Conservation (phyloP, 129 eudicot genomes). For the Lactuca sativa region DNA sequence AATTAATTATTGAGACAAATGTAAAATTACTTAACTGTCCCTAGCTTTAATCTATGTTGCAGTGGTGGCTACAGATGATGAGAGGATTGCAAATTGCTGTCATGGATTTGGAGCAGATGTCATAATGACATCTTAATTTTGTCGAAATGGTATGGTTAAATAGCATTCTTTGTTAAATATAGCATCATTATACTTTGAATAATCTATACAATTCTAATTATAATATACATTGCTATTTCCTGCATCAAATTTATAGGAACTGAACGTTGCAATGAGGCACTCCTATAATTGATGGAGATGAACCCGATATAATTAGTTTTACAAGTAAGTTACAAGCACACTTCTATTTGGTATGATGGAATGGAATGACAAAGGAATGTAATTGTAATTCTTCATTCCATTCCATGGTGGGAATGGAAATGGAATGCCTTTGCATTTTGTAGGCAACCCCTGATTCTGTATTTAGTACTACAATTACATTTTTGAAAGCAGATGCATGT, state of each 20-base stretch:
- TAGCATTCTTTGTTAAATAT: no score
- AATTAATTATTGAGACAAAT: no score
- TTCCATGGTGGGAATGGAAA: neutral
- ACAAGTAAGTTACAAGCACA: conserved; percentile 42
- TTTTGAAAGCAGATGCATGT: conserved; percentile 76
- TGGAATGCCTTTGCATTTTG: neutral
- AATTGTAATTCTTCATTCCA: conserved; percentile 14
- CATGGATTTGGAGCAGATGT: conserved; percentile 92
- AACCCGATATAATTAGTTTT: conserved; percentile 78
- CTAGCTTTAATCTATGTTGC: neutral
- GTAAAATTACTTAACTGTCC: neutral
- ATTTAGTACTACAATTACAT: conserved; percentile 84
- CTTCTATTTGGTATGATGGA: neutral
- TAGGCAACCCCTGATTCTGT: conserved; percentile 86
- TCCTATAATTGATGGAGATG: conserved; percentile 48
- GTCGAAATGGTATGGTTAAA: conserved; percentile 58
- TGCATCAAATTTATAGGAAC: conserved; percentile 45
- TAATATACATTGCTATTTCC: neutral
- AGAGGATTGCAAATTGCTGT: conserved; percentile 46
- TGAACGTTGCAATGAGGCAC: conserved; percentile 80
- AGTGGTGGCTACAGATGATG: conserved; percentile 35
- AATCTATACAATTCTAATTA: no score
- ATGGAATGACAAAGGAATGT: neutral
- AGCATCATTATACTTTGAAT: no score
- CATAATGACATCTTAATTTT: conserved; percentile 82